Evolutionary conservation across 257 asterid species (phyloP).

Genomic region (Handroanthus guayacan): DNA sequence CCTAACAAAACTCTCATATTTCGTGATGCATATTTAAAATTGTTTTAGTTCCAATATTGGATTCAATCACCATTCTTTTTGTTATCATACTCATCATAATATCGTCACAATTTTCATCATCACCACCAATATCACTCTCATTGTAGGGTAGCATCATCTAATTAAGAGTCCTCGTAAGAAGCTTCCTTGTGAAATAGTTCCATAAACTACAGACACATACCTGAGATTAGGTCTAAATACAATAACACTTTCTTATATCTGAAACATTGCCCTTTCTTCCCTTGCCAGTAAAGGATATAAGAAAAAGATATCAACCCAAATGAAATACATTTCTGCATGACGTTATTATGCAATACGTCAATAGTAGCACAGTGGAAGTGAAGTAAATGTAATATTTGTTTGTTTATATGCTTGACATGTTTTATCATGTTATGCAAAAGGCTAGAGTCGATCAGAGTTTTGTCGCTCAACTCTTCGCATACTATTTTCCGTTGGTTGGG

Average conservation of each 20-base stretch:
- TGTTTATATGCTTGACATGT: not conserved
- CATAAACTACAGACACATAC: not conserved
- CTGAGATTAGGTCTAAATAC: not conserved
- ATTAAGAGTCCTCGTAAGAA: not conserved
- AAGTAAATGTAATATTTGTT: not conserved
- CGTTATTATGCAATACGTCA: not conserved
- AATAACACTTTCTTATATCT: not conserved
- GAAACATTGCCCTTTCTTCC: not conserved
- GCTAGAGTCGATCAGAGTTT: not conserved
- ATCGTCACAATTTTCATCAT: not conserved
- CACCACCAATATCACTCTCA: not conserved
- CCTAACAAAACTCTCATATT: not conserved
- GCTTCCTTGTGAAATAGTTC: conserved; percentile 8
- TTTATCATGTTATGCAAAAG: not conserved
- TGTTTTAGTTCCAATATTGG: not conserved
- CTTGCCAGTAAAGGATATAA: not conserved
- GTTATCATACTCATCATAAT: no score
- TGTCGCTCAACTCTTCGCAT: not conserved
- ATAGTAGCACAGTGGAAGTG: no score
- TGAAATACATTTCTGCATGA: not conserved
- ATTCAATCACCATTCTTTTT: not conserved
- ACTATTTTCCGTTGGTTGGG: not conserved
- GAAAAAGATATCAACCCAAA: not conserved
- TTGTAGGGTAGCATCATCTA: not conserved
- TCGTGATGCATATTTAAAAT: not conserved